Evolutionary conservation across 805 yeast genomes (phyloP), one percentile per base, ranked within the genome.

Genomic region (Starmerella bombicola): DNA sequence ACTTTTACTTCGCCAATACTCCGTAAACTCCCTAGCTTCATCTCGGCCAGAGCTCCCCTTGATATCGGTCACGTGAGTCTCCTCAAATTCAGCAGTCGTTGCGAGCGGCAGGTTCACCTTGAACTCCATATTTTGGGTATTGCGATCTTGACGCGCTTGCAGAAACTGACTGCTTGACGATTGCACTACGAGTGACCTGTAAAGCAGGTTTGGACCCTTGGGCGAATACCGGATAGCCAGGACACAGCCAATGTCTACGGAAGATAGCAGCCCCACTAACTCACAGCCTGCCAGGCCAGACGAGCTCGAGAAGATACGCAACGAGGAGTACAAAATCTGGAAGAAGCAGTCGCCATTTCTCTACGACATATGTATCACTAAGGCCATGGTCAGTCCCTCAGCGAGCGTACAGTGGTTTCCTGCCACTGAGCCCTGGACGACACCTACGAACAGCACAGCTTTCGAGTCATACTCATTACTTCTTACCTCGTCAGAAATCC

Each of bases 371-470:
- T 59, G 76, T 15, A 64, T 69, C 30, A 69, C 80, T 5, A 61
- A 69, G 29, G 67, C 80, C 5, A 60, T 74, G 29, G 56, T 67
- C 19, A 74, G 80, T 79, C 81, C 82, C 3, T 70, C 79, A 3
- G 54, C 74, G 30, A 63, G 78, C 3, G 68, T 73, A 10, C 74
- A 74, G 55, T 76, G 79, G 73, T 67, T 73, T 37, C 80, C 80
- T 1, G 77, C 71, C 46, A 50, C 15, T 15, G 19, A 24, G 23
- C 47, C 45, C 19, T 39, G 23, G 20, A 25, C 37, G 15, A 26
- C 42, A 2, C 29, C 24, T 15, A 19, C 34, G 12, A 13, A 21
- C 23, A 35, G 47, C 25, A 50, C 51, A 24, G 51, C 51, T 25
- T 54, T 50, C 43, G 48, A 59, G 3, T 56, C 65, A 5, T 64